These are phyloP conservation scores for Penicillium soppii DNA, from an alignment of 495 filamentous ascomycete species.

Conservation along the genomic window DNA sequence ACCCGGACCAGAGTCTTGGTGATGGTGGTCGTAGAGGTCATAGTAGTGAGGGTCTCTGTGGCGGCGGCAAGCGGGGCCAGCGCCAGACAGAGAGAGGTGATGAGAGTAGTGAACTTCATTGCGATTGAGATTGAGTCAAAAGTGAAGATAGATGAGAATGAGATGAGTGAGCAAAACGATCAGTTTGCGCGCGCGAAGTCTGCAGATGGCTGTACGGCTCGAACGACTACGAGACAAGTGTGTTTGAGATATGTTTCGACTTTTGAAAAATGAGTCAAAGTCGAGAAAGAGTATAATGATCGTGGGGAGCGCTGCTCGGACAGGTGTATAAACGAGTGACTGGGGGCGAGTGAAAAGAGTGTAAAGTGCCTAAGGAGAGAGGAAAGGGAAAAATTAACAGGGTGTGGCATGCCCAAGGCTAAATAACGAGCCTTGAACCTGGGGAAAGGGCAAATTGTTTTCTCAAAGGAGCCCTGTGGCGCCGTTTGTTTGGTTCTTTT, in stretches of 20 bases:
- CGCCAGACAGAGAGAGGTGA: conserved; percentile 37
- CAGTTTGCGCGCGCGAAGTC: not conserved
- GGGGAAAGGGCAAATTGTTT: conserved; percentile 13
- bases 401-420: conserved; percentile 22
- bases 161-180: not conserved
- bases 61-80: conserved; percentile 29
- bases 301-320: conserved; percentile 30
- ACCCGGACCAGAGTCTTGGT: conserved; percentile 36
- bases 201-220: not conserved
- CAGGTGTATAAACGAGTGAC: conserved; percentile 22
- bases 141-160: conserved; percentile 2
- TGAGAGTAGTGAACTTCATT: conserved; percentile 38
- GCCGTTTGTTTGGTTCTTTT: conserved; percentile 3
- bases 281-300: conserved; percentile 24
- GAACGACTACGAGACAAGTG: conserved; percentile 7
- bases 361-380: conserved; percentile 14
- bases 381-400: conserved; percentile 19
- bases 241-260: not conserved
- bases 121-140: conserved; percentile 8
- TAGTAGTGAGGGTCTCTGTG: conserved; percentile 26
- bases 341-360: conserved; percentile 20
- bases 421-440: conserved; percentile 17
- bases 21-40: conserved; percentile 30
- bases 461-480: conserved; percentile 11
- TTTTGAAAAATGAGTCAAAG: conserved; percentile 28